phyloP scores from a whole-genome alignment of 2,329 filamentous ascomycete species.

The Hypoxylon sp. region DNA sequence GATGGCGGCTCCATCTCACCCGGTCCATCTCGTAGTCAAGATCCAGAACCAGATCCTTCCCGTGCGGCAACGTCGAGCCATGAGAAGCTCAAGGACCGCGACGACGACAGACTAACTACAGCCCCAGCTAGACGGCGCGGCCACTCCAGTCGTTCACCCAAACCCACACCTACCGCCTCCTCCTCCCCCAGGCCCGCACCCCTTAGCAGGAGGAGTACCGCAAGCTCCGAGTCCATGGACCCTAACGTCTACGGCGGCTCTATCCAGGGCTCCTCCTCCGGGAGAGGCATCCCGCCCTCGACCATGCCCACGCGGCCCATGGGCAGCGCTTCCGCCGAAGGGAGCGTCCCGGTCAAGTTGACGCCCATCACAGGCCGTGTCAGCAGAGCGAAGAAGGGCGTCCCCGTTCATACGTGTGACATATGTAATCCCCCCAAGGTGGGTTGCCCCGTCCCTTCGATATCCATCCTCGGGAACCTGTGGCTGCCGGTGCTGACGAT shows the following conservation, averaged over 20 bases:
- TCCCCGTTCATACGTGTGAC: constrained; percentile 65
- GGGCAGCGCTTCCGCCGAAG: constrained; percentile 43
- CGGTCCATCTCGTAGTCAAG: constrained; percentile 48
- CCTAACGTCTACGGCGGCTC: constrained; percentile 46
- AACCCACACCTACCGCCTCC: constrained; percentile 42
- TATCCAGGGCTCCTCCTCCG: constrained; percentile 49
- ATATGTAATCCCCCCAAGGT: constrained; percentile 62
- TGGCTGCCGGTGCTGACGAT: constrained; percentile 32
- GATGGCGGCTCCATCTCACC: constrained; percentile 51
- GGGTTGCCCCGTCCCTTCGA: constrained; percentile 24
- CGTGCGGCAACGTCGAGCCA: constrained; percentile 50
- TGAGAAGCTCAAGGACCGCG: constrained; percentile 50
- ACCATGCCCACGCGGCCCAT: constrained; percentile 53
- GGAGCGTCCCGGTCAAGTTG: constrained; percentile 56
- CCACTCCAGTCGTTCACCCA: constrained; percentile 45
- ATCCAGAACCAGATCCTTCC: constrained; percentile 43
- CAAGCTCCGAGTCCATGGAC: constrained; percentile 61
- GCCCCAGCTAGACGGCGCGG: constrained; percentile 49
- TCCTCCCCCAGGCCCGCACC: constrained; percentile 43
- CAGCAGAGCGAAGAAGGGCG: constrained; percentile 66
- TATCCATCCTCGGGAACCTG: not conserved
- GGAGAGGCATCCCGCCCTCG: constrained; percentile 42
- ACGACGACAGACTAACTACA: constrained; percentile 44
- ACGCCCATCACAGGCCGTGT: constrained; percentile 65
- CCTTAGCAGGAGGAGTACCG: constrained; percentile 53